A percentile compares a stretch with the other conserved stretches of the same genome.
These are phyloP conservation scores for Chaetomium olivaceum DNA, from an alignment of 2,329 filamentous ascomycete genomes.

Conservation along the genomic window DNA sequence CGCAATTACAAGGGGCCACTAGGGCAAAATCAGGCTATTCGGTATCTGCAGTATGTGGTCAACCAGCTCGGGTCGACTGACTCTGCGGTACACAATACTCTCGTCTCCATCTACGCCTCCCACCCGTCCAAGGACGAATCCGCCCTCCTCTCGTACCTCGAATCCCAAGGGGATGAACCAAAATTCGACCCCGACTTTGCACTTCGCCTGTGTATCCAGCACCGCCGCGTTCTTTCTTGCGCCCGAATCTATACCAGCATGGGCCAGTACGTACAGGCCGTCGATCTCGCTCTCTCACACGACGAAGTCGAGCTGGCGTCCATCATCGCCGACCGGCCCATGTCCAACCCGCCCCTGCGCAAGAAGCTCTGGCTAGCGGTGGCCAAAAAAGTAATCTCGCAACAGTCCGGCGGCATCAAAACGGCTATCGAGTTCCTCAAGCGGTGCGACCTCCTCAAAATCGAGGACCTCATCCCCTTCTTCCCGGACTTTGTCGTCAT, in stretches of 20 bases:
- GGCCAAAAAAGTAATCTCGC: slow-evolving; percentile 87
- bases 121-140: slow-evolving; percentile 81
- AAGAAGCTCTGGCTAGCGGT: slow-evolving; percentile 97
- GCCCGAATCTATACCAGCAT: slow-evolving; percentile 98
- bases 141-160: slow-evolving; percentile 82
- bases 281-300: slow-evolving; percentile 88
- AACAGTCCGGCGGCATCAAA: slow-evolving; percentile 84
- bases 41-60: slow-evolving; percentile 91
- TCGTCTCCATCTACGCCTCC: slow-evolving; percentile 93
- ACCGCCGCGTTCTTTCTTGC: slow-evolving; percentile 88
- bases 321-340: slow-evolving; percentile 82
- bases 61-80: slow-evolving; percentile 78
- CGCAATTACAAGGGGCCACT: slow-evolving; percentile 69
- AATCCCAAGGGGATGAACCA: slow-evolving; percentile 83
- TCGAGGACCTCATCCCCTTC: slow-evolving; percentile 96
- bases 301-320: slow-evolving; percentile 87
- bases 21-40: slow-evolving; percentile 81
- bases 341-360: slow-evolving; percentile 74
- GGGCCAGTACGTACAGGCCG: slow-evolving; percentile 90
- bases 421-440: slow-evolving; percentile 91
- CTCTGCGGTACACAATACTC: slow-evolving; percentile 91
- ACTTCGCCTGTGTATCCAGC: slow-evolving; percentile 89
- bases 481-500: slow-evolving; percentile 99
- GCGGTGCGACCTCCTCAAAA: slow-evolving; percentile 85
- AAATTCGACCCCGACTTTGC: slow-evolving; percentile 95